Base-by-base conservation (phyloP, 805 yeast genomes). In the Debaryomyces prosopidis region DNA sequence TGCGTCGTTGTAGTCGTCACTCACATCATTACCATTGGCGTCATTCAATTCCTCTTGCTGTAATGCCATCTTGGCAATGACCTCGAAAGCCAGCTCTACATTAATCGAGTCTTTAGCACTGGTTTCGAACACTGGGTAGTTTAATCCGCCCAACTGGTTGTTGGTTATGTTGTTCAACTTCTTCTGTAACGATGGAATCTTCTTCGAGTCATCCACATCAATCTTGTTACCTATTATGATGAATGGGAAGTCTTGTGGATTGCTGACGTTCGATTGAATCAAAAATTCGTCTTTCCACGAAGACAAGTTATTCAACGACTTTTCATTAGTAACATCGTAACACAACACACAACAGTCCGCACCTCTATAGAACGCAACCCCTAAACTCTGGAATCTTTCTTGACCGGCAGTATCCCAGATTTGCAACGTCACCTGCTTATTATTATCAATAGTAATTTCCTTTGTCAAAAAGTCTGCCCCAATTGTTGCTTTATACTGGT, bases 401-500 rank as follows among this genome's bases (percentile, higher is more conserved):
- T 92, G 99, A 31, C 99, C 99, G 6, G 98, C 98, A 36, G 99
- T 92, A 63, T 92, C 99, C 99, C 99, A 92, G 44, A 94, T 86
- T 69, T 87, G 92, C 77, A 86, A 76, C 17, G 89, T 83, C 7
- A 85, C 90, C 52, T 80, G 79, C 57, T 85, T 86, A 48, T 63
- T 65, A 65, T 86, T 94, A 64, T 94, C 98, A 47, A 94, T 80
- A 20, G 77, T 72, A 48, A 92, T 81, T 59, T 92, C 98, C 66
- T 91, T 92, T 32, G 97, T 92, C 51, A 90, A 77, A 63, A 92
- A 92, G 65, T 94, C 98, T 2, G 98, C 98, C 8, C 99, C 99
- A 54, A 92, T 92, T 12, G 99, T 92, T 23, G 98, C 97, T 62
- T 92, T 94, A 69, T 94, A 94, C 65, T 92, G 98, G 54, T 91